Evolutionary conservation across 345 rosid species (phyloP).

Genomic region (Anastatica hierochuntica): DNA sequence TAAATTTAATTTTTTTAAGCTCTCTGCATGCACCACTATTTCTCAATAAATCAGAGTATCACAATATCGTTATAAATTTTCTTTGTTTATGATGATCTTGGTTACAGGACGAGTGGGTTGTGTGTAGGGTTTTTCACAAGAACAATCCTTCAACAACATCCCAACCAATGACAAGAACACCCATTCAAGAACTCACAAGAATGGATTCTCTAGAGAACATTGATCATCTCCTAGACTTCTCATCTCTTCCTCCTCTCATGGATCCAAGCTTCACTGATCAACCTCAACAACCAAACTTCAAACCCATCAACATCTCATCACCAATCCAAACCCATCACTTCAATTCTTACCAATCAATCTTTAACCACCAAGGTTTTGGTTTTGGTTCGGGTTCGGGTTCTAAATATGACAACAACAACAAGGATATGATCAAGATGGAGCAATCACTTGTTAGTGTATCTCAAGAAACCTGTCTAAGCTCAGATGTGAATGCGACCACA

Average conservation of each 20-base stretch:
- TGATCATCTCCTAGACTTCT: slow-evolving; percentile 27
- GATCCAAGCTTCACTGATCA: slow-evolving; percentile 18
- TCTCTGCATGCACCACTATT: too few relatives aligned
- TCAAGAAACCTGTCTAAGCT: slow-evolving; percentile 28
- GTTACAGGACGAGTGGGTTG: slow-evolving; percentile 94
- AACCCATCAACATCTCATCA: slow-evolving; percentile 14
- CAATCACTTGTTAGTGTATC: slow-evolving; percentile 24
- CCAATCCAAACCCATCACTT: slow-evolving; percentile 6
- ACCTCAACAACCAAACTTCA: slow-evolving; percentile 19
- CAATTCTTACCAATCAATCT: slow-evolving; percentile 16
- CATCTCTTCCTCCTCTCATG: slow-evolving; percentile 30
- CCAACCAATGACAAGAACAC: slow-evolving; percentile 20
- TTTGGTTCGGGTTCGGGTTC: slow-evolving; percentile 11
- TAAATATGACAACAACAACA: slow-evolving; percentile 10
- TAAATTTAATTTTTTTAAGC: slow-evolving; percentile 13
- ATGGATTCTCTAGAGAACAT: slow-evolving; percentile 26
- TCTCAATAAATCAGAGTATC: too few relatives aligned
- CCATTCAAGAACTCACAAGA: slow-evolving; percentile 22
- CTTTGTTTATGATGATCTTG: background rate
- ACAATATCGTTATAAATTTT: too few relatives aligned
- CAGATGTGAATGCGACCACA: slow-evolving; percentile 21
- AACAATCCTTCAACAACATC: slow-evolving; percentile 28
- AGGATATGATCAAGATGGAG: slow-evolving; percentile 26
- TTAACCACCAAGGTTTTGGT: slow-evolving; percentile 17
- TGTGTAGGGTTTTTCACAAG: slow-evolving; percentile 91